Conservation (phyloP, 257 asterid genomes). For the Primulina eburnea region DNA sequence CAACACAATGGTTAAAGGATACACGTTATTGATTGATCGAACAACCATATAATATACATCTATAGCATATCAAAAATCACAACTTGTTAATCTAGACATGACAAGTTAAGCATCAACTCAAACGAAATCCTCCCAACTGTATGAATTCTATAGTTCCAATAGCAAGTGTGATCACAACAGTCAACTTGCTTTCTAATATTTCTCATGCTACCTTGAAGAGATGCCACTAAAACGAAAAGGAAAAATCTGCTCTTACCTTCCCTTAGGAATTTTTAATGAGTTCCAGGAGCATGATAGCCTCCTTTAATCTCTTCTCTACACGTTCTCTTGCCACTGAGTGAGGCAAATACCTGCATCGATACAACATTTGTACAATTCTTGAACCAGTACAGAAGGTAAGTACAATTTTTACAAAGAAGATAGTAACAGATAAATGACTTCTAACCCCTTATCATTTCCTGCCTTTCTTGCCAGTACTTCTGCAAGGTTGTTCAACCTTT, state of each 20-base stretch:
- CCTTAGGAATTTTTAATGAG: not conserved
- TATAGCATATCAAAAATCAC: too few species aligned
- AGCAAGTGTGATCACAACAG: too few species aligned
- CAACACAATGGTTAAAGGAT: too few species aligned
- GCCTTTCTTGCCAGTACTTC: slow-evolving; percentile 75
- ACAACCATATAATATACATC: too few species aligned
- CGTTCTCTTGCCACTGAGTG: slow-evolving; percentile 45
- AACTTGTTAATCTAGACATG: too few species aligned
- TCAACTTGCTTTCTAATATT: too few species aligned
- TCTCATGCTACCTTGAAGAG: too few species aligned
- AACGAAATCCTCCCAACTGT: too few species aligned
- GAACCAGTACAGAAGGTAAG: not conserved
- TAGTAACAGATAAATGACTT: not conserved
- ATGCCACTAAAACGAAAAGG: slow-evolving; percentile 33
- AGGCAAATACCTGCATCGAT: slow-evolving; percentile 43
- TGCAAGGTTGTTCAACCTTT: slow-evolving; percentile 60
- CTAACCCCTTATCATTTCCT: slow-evolving; percentile 64
- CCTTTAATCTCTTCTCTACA: slow-evolving; percentile 38
- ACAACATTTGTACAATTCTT: not conserved
- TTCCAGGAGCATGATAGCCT: slow-evolving; percentile 8
- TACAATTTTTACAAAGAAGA: not conserved
- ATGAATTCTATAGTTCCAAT: too few species aligned
- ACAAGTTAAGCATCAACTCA: too few species aligned
- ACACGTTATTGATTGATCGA: too few species aligned
- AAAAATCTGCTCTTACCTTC: slow-evolving; percentile 29